phyloP scores from a whole-genome alignment of 176 grass and related monocot genomes.

The bread wheat (Triticum aestivum) region IWGSC_CS_RefSeq_v2.1 NC_057805.1:35774405-35774904 shows the following conservation, averaged over 20 bases:
- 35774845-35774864: conserved; percentile 86
- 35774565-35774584: not conserved
- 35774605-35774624: not conserved
- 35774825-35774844: conserved; percentile 63
- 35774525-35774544: not conserved
- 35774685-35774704: conserved; percentile 2
- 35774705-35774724: not conserved
- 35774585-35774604: not conserved
- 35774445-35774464: conserved; percentile 81
- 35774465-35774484: conserved; percentile 87
- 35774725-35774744: conserved; percentile 62
- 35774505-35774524: not conserved
- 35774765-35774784: conserved; percentile 85
- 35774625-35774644: not conserved
- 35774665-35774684: not conserved
- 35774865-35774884: conserved; percentile 37
- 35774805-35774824: conserved; percentile 59
- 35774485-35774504: conserved; percentile 54
- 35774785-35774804: conserved; percentile 73
- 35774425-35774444: conserved; percentile 93
- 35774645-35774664: not conserved
- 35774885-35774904: not conserved
- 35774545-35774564: not conserved
- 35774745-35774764: conserved; percentile 77
- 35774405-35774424: conserved; percentile 94